These are phyloP conservation scores for Mucor ambiguus DNA, from an alignment of 371 early-diverging fungal species.

Conservation along the genomic window DNA sequence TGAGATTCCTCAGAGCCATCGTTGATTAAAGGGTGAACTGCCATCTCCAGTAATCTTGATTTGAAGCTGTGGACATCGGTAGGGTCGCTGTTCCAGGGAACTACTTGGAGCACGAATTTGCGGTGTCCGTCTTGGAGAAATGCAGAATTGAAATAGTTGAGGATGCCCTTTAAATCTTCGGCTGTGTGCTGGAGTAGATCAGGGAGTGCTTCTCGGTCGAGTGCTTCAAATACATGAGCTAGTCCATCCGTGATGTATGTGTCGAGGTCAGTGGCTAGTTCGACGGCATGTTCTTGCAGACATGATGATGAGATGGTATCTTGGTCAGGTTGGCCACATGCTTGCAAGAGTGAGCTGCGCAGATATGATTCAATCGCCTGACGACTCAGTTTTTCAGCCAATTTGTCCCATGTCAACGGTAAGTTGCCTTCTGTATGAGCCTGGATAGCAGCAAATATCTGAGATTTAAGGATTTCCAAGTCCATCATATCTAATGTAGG, in stretches of 20 bases:
- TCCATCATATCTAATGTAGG: constrained; percentile 39
- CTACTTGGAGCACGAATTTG: constrained; percentile 31
- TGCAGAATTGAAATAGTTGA: constrained; percentile 41
- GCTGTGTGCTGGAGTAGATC: constrained; percentile 38
- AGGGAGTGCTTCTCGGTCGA: constrained; percentile 35
- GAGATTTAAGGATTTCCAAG: constrained; percentile 43
- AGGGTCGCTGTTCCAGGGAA: constrained; percentile 36
- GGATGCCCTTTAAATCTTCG: constrained; percentile 34
- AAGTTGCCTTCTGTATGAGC: constrained; percentile 43
- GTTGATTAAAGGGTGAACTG: constrained; percentile 20
- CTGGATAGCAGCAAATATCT: constrained; percentile 47
- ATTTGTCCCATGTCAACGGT: constrained; percentile 39
- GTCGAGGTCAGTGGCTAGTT: constrained; percentile 33
- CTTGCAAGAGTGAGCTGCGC: constrained; percentile 12
- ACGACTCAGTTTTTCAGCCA: constrained; percentile 27
- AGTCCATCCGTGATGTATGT: constrained; percentile 29
- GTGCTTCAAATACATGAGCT: constrained; percentile 25
- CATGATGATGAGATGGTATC: constrained; percentile 29
- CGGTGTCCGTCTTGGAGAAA: constrained; percentile 30
- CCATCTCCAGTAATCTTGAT: constrained; percentile 27
- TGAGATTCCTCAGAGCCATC: constrained; percentile 18
- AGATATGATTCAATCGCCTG: constrained; percentile 33
- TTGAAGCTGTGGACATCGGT: constrained; percentile 22
- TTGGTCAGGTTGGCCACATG: constrained; percentile 18
- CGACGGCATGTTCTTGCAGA: constrained; percentile 24